Percentiles rank a stretch among this genome's conserved stretches.
Conservation (phyloP, 2,329 filamentous ascomycete genomes). For the Fusarium liriodendri region DNA sequence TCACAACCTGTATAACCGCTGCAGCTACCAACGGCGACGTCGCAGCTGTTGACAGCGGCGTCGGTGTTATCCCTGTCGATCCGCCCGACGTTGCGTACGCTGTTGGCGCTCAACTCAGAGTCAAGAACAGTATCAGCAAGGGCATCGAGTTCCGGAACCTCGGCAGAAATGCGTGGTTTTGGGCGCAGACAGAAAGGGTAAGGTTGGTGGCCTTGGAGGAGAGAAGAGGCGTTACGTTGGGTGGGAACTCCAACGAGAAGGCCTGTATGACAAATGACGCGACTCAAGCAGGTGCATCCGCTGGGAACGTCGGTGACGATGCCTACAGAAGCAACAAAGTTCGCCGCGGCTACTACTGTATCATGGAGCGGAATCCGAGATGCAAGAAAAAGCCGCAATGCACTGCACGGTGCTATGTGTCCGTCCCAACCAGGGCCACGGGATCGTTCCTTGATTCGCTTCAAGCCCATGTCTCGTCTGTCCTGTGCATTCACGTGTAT, state of each 20-base stretch:
- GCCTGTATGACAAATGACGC: conserved; percentile 2
- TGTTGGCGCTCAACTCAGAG: conserved; percentile 1
- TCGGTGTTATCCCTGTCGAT: neutral
- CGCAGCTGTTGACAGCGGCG: neutral
- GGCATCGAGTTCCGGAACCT: neutral
- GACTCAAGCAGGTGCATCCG: conserved; percentile 11
- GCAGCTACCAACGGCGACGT: neutral
- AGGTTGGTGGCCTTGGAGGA: neutral
- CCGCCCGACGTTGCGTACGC: neutral
- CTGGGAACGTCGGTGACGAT: conserved; percentile 1
- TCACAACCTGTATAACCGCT: neutral
- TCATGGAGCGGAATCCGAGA: neutral
- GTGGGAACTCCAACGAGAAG: conserved; percentile 1
- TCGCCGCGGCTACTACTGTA: neutral
- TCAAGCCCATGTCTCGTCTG: neutral
- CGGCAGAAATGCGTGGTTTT: conserved; percentile 11
- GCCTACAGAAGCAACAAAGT: neutral
- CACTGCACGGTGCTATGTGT: neutral
- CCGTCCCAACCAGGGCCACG: conserved; percentile 1
- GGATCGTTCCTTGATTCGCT: conserved; percentile 4
- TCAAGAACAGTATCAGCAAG: neutral
- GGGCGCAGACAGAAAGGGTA: neutral
- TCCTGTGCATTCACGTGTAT: neutral
- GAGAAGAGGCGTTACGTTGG: neutral
- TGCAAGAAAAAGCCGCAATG: conserved; percentile 24